Evolutionary conservation across 1,284 basidiomycete genomes (phyloP), one percentile per base, ranked within the genome.

Genomic region (Marasmius tenuissimus): DNA sequence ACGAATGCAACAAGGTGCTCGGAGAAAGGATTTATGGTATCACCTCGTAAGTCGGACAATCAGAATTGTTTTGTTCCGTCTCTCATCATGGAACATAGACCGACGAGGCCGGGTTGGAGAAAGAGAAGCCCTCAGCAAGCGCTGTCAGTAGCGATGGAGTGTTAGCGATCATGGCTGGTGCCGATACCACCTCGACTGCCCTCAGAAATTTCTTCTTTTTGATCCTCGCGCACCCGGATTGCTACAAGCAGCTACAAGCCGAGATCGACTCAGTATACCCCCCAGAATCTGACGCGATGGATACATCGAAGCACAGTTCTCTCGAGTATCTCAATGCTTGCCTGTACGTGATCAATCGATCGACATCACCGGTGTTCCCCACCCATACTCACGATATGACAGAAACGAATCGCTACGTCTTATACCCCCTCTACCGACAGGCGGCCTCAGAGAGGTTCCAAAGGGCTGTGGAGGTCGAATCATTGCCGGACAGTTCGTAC

Each of bases 381-480:
- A 45, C 3, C 34, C n/a, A 51, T 48, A n/a, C 6, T 42, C 57
- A 59, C 61, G 27, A 56, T 33, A 55, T 59, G 67, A 27, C 69
- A 89, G 87, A 61, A 85, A 87, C 45, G 87, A 89, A 69, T 72
- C 80, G 0, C 67, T 89, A 54, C 77, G 88, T 48, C 72, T 89
- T 39, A 77, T 78, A 48, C 85, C 87, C 10, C 77, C 85, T 11
- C 73, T 86, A 10, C 77, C 81, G 8, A 81, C 78, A 33, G 81
- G 80, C 45, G 77, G 81, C 27, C 81, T 85, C 59, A 81, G 87
- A 47, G 73, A 76, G n/a, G 75, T 80, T 14, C 73, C 76, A 1
- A 65, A 64, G 48, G 74, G 75, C 16, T 76, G 73, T 61, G 78
- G 76, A 34, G 76, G 74, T 47, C 73, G 72, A 58, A 37, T 72